A percentile compares a stretch with the other conserved stretches of the same genome.
Conservation (phyloP, 352 stramenopile genomes). For the Lagenidium giganteum region DNA sequence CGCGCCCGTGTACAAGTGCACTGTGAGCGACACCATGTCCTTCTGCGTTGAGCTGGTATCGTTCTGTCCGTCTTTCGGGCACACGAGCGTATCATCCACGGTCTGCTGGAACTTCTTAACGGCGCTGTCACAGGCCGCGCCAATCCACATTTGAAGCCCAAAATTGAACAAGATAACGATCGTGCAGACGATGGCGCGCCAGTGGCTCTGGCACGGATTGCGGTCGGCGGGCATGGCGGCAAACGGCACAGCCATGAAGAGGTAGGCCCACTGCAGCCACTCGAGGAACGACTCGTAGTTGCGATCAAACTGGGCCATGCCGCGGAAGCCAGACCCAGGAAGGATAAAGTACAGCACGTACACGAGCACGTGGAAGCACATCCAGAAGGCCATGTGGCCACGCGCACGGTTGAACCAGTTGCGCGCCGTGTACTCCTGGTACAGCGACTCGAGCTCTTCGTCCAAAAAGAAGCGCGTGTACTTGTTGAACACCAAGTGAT, state of each 20-base stretch:
- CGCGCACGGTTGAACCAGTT: constrained; percentile 78
- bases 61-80: constrained; percentile 23
- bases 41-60: constrained; percentile 22
- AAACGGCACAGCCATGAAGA: constrained; percentile 68
- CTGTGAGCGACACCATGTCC: constrained; percentile 26
- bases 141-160: constrained; percentile 73
- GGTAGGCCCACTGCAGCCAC: constrained; percentile 69
- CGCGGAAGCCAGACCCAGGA: constrained; percentile 45
- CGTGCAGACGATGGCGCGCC: constrained; percentile 66
- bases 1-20: constrained; percentile 45
- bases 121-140: constrained; percentile 46
- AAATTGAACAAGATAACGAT: constrained; percentile 78
- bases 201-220: constrained; percentile 74
- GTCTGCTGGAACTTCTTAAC: constrained; percentile 32
- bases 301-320: constrained; percentile 70
- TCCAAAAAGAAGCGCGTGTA: constrained; percentile 82
- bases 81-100: constrained; percentile 34
- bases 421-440: constrained; percentile 82
- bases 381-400: constrained; percentile 69
- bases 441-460: constrained; percentile 61
- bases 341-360: constrained; percentile 61
- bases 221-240: constrained; percentile 48
- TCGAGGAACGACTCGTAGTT: constrained; percentile 31
- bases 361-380: constrained; percentile 63
- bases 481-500: constrained; percentile 69